Percentiles rank a stretch among this genome's conserved stretches.
These are phyloP conservation scores for Proliferodiscus dingleyae DNA, from an alignment of 2,329 filamentous ascomycete genomes.

Conservation along the genomic window DNA sequence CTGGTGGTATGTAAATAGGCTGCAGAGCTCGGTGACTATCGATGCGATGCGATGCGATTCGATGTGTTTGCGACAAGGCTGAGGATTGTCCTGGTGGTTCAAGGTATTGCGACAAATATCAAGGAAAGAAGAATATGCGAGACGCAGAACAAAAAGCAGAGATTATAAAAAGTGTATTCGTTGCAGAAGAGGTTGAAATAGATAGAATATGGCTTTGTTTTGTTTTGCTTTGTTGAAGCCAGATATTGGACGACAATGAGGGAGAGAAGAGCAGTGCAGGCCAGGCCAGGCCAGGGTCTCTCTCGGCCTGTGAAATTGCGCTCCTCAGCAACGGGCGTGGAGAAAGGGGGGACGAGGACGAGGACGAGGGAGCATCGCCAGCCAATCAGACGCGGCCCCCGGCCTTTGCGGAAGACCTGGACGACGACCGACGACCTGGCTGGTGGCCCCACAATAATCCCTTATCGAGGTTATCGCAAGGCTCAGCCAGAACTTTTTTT, in stretches of 20 bases:
- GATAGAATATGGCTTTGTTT: too few relatives aligned
- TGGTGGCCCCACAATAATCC: too few relatives aligned
- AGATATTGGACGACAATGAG: conserved; percentile 5
- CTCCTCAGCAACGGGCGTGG: neutral
- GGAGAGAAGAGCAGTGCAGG: neutral
- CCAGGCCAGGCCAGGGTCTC: neutral
- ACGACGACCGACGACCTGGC: too few relatives aligned
- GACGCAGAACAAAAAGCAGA: conserved; percentile 9
- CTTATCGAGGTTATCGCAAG: neutral
- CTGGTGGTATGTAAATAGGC: conserved; percentile 8
- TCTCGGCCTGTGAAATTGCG: neutral
- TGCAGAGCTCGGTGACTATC: conserved; percentile 1
- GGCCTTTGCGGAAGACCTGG: too few relatives aligned
- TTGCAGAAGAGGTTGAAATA: conserved; percentile 6
- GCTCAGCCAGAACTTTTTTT: conserved; percentile 2
- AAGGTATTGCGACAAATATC: conserved; percentile 11
- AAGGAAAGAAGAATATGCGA: conserved; percentile 13
- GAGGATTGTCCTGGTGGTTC: neutral
- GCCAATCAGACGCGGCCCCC: too few relatives aligned
- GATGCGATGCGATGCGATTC: conserved; percentile 1
- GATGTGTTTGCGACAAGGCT: conserved; percentile 17
- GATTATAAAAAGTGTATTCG: conserved; percentile 15
- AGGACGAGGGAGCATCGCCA: too few relatives aligned
- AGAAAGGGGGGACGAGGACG: too few relatives aligned
- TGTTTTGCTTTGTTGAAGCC: conserved; percentile 10